Evolutionary conservation across 768 basidiomycete species (phyloP).

Genomic region (Rhodotorula graminis): DNA sequence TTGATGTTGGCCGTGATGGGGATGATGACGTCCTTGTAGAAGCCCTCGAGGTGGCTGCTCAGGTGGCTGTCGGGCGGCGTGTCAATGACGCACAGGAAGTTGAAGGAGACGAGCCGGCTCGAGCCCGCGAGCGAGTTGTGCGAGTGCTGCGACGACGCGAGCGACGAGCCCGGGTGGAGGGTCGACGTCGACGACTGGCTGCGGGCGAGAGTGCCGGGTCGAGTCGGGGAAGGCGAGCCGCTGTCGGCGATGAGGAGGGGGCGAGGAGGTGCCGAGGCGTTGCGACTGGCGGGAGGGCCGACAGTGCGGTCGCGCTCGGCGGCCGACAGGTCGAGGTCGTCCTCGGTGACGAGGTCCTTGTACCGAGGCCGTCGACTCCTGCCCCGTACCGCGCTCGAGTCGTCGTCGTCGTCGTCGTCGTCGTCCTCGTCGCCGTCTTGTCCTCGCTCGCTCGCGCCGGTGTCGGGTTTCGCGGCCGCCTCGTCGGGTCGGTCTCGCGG

Average conservation of each 20-base stretch:
- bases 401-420: not conserved
- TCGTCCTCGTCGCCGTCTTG: not conserved
- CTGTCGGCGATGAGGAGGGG: slow-evolving; percentile 8
- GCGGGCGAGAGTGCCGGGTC: slow-evolving; percentile 47
- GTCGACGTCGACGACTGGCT: slow-evolving; percentile 70
- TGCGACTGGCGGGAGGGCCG: slow-evolving; percentile 14
- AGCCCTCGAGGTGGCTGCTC: slow-evolving; percentile 41
- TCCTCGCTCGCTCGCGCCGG: slow-evolving; percentile 25
- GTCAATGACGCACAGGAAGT: slow-evolving; percentile 42
- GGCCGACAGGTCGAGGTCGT: not conserved
- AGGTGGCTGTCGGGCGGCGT: slow-evolving; percentile 43
- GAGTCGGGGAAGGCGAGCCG: slow-evolving; percentile 16
- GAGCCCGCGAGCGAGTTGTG: slow-evolving; percentile 58
- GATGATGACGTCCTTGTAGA: slow-evolving; percentile 40
- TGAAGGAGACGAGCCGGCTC: slow-evolving; percentile 36
- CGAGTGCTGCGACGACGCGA: slow-evolving; percentile 64
- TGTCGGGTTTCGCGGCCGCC: slow-evolving; percentile 10
- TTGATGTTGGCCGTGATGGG: slow-evolving; percentile 74
- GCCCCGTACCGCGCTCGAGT: not conserved
- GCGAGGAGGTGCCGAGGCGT: slow-evolving; percentile 16
- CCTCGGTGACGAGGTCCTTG: slow-evolving; percentile 14
- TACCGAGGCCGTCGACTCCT: slow-evolving; percentile 14
- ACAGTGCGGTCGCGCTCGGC: slow-evolving; percentile 12
- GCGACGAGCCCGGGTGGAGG: slow-evolving; percentile 66
- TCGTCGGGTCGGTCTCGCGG: slow-evolving; percentile 37